Percentiles rank a stretch among this genome's conserved stretches.
phyloP scores from a whole-genome alignment of 2,329 filamentous ascomycete species.

The Ophiostoma pallidulum region DNA sequence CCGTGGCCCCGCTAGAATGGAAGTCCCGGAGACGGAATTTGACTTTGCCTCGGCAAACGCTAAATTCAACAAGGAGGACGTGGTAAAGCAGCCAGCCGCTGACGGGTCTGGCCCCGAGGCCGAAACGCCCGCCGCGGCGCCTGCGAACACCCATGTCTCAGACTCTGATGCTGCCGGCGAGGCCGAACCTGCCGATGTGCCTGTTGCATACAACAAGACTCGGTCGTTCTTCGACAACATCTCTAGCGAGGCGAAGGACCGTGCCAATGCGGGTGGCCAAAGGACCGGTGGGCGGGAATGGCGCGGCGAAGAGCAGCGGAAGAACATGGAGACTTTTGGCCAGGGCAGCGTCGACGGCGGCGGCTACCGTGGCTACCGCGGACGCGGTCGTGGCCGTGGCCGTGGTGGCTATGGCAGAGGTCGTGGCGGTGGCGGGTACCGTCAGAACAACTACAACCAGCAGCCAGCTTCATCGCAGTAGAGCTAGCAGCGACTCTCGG shows the following conservation, averaged over 20 bases:
- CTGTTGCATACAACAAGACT: constrained; percentile 70
- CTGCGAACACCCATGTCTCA: constrained; percentile 23
- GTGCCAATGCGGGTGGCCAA: constrained; percentile 60
- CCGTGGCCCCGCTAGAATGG: constrained; percentile 60
- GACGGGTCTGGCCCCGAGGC: constrained; percentile 36
- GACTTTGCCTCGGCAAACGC: constrained; percentile 83
- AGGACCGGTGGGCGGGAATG: constrained; percentile 76
- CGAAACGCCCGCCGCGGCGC: constrained; percentile 21
- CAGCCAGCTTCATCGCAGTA: constrained; percentile 7
- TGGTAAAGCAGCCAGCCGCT: constrained; percentile 84
- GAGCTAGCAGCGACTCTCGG: background rate
- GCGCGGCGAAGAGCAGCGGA: constrained; percentile 84
- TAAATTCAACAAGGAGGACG: constrained; percentile 78
- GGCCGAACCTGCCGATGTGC: constrained; percentile 23
- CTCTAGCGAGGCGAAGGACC: constrained; percentile 83
- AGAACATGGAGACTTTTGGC: constrained; percentile 96
- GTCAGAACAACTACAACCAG: constrained; percentile 10
- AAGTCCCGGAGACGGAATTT: constrained; percentile 83
- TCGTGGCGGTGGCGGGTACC: constrained; percentile 24
- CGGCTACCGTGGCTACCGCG: constrained; percentile 64
- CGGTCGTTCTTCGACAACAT: constrained; percentile 98
- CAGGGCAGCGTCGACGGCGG: constrained; percentile 87
- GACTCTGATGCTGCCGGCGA: constrained; percentile 9
- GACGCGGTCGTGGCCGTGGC: constrained; percentile 66
- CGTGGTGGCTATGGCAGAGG: constrained; percentile 34